Evolutionary conservation across 768 basidiomycete species (phyloP).

Genomic region (Tylopilus felleus): DNA sequence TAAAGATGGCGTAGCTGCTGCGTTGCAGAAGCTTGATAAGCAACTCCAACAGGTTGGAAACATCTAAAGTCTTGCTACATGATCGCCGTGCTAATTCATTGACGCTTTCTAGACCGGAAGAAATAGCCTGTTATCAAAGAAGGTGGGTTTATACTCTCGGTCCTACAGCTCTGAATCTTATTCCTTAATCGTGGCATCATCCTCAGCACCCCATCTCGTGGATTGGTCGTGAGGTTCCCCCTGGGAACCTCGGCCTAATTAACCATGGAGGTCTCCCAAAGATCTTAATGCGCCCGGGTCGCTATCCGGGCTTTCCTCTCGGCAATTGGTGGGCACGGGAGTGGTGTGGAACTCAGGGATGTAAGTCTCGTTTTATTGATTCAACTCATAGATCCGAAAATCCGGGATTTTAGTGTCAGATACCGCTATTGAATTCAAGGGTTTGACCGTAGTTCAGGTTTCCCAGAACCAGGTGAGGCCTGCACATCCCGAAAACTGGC

Average conservation of each 20-base stretch:
- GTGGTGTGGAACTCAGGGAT: constrained; percentile 66
- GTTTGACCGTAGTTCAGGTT: constrained; percentile 81
- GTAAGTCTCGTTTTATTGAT: constrained; percentile 39
- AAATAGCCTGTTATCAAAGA: constrained; percentile 57
- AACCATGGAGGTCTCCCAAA: constrained; percentile 84
- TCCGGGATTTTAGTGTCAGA: constrained; percentile 57
- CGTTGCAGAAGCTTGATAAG: constrained; percentile 64
- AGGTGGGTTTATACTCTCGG: constrained; percentile 34
- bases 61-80: not conserved
- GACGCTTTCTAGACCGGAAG: constrained; percentile 48
- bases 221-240: constrained; percentile 68
- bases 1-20: constrained; percentile 62
- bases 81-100: constrained; percentile 3
- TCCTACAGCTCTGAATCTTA: not conserved
- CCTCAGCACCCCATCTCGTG: constrained; percentile 56
- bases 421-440: constrained; percentile 76
- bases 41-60: constrained; percentile 46
- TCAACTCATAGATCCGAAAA: not conserved
- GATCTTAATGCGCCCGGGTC: constrained; percentile 67
- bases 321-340: constrained; percentile 82
- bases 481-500: not conserved
- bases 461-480: constrained; percentile 67
- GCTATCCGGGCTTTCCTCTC: constrained; percentile 72
- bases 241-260: constrained; percentile 70
- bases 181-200: not conserved